phyloP scores from a whole-genome alignment of 192 early-diverging fungal species.

The Jimgerdemannia lactiflua region DNA sequence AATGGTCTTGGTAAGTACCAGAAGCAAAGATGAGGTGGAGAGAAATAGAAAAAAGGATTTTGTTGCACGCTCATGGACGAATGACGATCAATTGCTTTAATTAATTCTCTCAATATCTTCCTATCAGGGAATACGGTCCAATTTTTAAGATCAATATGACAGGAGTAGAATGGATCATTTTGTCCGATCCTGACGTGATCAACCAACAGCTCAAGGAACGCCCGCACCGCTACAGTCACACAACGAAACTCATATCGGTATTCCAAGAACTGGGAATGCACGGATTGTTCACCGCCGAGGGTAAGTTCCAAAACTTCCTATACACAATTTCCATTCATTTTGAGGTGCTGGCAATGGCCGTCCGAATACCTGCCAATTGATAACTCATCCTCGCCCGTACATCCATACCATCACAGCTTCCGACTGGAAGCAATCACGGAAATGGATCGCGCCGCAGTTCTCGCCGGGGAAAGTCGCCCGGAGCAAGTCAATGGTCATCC shows the following conservation, averaged over 20 bases:
- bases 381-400: background rate
- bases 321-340: no score
- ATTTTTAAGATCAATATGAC: background rate
- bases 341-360: background rate
- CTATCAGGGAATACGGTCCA: constrained; percentile 9
- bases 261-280: background rate
- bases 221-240: constrained; percentile 1
- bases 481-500: constrained; percentile 5
- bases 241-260: background rate
- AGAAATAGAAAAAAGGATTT: background rate
- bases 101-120: background rate
- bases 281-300: constrained; percentile 9
- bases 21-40: background rate
- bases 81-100: background rate
- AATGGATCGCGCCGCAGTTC: constrained; percentile 7
- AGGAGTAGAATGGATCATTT: background rate
- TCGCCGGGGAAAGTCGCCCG: constrained; percentile 6
- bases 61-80: background rate
- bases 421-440: constrained; percentile 7
- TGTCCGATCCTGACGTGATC: constrained; percentile 1
- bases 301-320: background rate
- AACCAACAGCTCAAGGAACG: constrained; percentile 4
- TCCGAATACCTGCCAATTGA: background rate
- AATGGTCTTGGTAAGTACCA: background rate
- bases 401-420: background rate